phyloP scores from a whole-genome alignment of 768 basidiomycete species.

The Cubamyces lactineus region DNA sequence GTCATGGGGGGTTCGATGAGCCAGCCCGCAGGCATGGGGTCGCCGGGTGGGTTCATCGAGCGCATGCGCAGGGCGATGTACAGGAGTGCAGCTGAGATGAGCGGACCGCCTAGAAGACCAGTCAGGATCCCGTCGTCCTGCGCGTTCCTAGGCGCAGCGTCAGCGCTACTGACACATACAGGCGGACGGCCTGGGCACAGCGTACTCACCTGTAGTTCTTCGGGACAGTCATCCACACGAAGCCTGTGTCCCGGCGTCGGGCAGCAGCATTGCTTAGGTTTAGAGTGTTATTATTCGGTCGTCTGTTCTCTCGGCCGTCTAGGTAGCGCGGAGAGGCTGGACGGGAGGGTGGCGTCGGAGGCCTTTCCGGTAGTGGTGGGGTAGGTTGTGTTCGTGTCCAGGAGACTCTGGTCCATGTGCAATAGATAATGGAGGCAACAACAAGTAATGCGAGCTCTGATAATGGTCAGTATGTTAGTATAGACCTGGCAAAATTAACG shows the following conservation, averaged over 20 bases:
- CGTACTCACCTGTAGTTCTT: conserved; percentile 78
- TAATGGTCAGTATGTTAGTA: conserved; percentile 7
- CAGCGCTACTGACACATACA: not conserved
- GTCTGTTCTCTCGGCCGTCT: conserved; percentile 54
- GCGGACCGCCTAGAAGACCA: conserved; percentile 80
- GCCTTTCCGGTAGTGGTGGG: conserved; percentile 16
- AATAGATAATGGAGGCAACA: conserved; percentile 59
- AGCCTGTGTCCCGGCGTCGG: conserved; percentile 61
- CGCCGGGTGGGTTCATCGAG: conserved; percentile 28
- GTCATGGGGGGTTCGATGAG: conserved; percentile 72
- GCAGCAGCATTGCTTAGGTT: conserved; percentile 28
- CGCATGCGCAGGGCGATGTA: conserved; percentile 47
- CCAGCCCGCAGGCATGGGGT: conserved; percentile 65
- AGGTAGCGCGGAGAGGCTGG: conserved; percentile 46
- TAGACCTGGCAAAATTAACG: conserved; percentile 2
- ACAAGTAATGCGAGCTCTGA: conserved; percentile 63
- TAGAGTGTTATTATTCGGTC: conserved; percentile 31
- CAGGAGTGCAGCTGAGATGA: conserved; percentile 74
- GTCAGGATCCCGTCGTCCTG: conserved; percentile 86
- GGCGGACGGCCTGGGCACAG: not conserved
- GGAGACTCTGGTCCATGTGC: conserved; percentile 61
- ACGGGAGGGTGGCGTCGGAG: conserved; percentile 20
- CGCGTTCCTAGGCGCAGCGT: conserved; percentile 56
- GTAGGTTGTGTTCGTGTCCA: conserved; percentile 35
- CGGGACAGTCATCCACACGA: conserved; percentile 89